Evolutionary conservation across 768 basidiomycete species (phyloP), one percentile per base, ranked within the genome.

Genomic region (Boletellus ananiceps): DNA sequence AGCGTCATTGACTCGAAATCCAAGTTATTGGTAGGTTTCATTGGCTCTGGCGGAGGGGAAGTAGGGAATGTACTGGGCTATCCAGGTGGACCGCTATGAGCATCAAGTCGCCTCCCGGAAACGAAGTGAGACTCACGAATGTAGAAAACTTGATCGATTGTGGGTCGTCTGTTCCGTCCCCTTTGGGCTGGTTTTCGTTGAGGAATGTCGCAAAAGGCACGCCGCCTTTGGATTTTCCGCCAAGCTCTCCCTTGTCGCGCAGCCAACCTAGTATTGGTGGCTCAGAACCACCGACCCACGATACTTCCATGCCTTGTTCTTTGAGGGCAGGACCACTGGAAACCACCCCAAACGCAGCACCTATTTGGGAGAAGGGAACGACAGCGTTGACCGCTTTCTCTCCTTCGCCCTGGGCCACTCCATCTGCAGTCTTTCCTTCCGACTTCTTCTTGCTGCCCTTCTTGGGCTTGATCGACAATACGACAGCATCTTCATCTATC

Each of bases 1-100:
- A 93, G 73, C 1, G 88, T 92, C 51, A 91, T 60, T 3, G 84
- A 80, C 67, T 92, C 90, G 48, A 84, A 93, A 62, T 91, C 86
- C 41, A 91, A 56, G 2, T 77, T 78, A 11, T 72, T 59, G 18
- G 62, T 42, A n/a, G 67, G 29, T 18, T 60, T 63, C n/a, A 58
- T 36, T 15, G 61, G 51, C 18, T 62, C 51, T 25, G 61, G 39
- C n/a, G 51, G 46, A 18, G 57, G 37, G 16, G 58, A 27, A 23
- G 47, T 9, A 54, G 50, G 59, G 21, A 50, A 54, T 35, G 44
- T 60, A 46, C 50, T 49, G 11, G 67, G 49, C 58, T 67, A 51
- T 34, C 34, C 18, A 33, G 45, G 38, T 18, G 25, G 13, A 47
- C n/a, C 4, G n/a, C 18, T 16, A 32, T 63, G 2, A 62, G 50